Evolutionary conservation across 116 monocot genomes (phyloP), one percentile per base, ranked within the genome.

Genomic region (Cymodocea nodosa): DNA sequence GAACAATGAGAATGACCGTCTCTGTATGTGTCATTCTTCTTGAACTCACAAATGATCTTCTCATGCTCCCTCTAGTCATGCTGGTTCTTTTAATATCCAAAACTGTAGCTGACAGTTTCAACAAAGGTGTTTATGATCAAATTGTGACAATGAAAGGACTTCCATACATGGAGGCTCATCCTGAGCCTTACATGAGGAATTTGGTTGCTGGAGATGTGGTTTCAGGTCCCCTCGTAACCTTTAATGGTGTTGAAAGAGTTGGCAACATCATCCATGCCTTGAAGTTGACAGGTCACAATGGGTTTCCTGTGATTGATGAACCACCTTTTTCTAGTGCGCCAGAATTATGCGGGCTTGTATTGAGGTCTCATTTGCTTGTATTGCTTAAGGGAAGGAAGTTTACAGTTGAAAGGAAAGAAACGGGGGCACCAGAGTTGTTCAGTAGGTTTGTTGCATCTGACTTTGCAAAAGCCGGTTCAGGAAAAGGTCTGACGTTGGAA

Each of bases 1-100:
- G 97, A 25, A 91, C 97, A 12, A 97, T 97, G 97, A 81, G 97
- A 61, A 97, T 97, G 97, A 97, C 97, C 0, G 91, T 97, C 50
- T 97, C 97, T n/a, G 80, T 91, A 39, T 97, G 97, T 51, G 82
- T 97, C 24, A 97, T 97, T 37, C 83, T 97, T 39, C 80, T 97
- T 6, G 97, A 97, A 74, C 91, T 97, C 64, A 97, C 97, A 16
- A 97, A 97, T 75, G 86, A 91, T 44, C 90, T 97, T 24, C 51
- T 79, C 3, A 88, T 97, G 97, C 97, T 97, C 34, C 91, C 97
- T 0, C 73, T 91, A 63, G 84, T 97, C 10, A 97, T 97, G 88
- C 77, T 97, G 0, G 91, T 97, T 39, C 82, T 97, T 18, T 82
- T 97, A 2, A 82, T 88, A 52, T 90, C 88, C 0, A 91, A 97